Base-by-base conservation (phyloP, 2,329 filamentous ascomycete species). In the Proliferodiscus dingleyae region DNA sequence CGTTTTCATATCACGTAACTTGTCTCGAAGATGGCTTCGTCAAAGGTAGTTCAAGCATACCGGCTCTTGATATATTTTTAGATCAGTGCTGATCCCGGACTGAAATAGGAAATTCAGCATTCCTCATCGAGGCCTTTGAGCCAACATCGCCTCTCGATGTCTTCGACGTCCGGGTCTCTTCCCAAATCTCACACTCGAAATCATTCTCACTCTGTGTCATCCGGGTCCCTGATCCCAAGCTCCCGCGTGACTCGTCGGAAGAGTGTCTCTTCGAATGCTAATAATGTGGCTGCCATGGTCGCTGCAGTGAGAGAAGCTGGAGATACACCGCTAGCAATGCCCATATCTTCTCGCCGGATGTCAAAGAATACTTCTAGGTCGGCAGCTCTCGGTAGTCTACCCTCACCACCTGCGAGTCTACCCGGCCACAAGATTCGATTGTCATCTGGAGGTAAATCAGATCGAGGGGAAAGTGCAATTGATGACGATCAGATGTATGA, bases 191-290 rank as follows among this genome's bases (percentile, higher is more conserved):
- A 64, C 45, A 46, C 53, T 36, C 84, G 89, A 62, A 82, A 81
- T 58, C 87, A 89, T 71, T 87, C 87, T 40, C 85, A 93, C 67
- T 91, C 88, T 47, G 74, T 89, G 58, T 85, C 90, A 45, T 78
- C 85, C 49, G 81, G 81, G 57, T 81, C 85, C 47, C 78, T 90
- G 62, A 91, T 90, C 71, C 71, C 83, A 58, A 83, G 81, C 66
- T 87, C 95, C 68, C 87, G 93, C 58, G 81, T 97, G 57, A 89
- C 87, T 59, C 87, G 91, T 61, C 82, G 93, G 60, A 97, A 97
- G 78, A 96, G 90, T 69, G 89, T 95, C 64, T 82, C 80, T 64
- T 89, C 87, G 50, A 85, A 81, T 54, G 79, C 83, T 38, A 76
- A 79, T 65, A 90, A 86, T 67, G 80, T 85, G 37, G 83, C 86